Evolutionary conservation across 495 filamentous ascomycete species (phyloP).

Genomic region (Penicillium roqueforti): DNA sequence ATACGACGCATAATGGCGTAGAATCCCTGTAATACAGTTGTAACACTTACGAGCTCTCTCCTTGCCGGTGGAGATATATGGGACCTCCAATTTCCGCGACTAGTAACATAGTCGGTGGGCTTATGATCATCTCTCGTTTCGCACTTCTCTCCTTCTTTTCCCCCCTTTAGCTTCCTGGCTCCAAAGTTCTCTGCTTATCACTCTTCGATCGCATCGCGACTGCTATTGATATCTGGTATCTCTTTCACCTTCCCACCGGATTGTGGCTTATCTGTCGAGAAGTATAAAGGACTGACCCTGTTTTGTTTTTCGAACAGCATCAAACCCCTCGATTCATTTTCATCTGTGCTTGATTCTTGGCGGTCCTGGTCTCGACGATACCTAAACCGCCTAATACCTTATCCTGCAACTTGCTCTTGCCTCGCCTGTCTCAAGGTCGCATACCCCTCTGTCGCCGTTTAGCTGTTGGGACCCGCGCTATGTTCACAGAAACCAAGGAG

Average conservation of each 20-base stretch:
- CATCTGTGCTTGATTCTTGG: constrained; percentile 14
- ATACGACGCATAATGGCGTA: neutral
- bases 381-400: constrained; percentile 10
- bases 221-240: constrained; percentile 2
- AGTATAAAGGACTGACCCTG: neutral
- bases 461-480: neutral
- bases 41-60: constrained; percentile 7
- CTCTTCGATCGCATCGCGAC: neutral
- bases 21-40: constrained; percentile 7
- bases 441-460: constrained; percentile 5
- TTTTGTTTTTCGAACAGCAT: neutral
- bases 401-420: constrained; percentile 9
- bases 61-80: constrained; percentile 17
- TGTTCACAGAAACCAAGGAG: neutral
- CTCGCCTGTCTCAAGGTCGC: constrained; percentile 18
- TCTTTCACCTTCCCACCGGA: neutral
- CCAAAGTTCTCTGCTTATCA: constrained; percentile 1
- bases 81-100: constrained; percentile 12
- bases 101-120: constrained; percentile 22
- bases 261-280: neutral
- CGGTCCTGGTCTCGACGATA: constrained; percentile 22
- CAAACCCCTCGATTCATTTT: neutral
- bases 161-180: constrained; percentile 4
- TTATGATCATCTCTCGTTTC: constrained; percentile 20
- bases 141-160: constrained; percentile 7